These are phyloP conservation scores for Mortierella sp. DNA, from an alignment of 371 early-diverging fungal genomes.

Conservation along the genomic window DNA sequence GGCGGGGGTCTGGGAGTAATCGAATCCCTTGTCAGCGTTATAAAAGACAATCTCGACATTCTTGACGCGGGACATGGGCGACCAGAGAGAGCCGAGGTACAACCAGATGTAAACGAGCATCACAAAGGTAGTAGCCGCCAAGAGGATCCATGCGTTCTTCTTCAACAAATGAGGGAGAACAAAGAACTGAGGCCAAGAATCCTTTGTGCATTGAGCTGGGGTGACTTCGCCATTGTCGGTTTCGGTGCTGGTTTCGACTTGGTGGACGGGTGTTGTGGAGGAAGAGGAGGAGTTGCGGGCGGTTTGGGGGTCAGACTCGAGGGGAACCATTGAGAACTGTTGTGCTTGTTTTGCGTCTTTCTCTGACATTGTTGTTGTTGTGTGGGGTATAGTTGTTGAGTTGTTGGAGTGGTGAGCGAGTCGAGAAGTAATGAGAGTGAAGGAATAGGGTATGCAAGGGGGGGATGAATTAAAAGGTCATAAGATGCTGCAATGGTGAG, in stretches of 20 bases:
- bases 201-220: conserved; percentile 12
- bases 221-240: conserved; percentile 3
- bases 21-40: conserved; percentile 61
- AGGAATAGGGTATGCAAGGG: background rate
- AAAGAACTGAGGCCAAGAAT: conserved; percentile 44
- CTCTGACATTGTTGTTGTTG: conserved; percentile 28
- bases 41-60: conserved; percentile 57
- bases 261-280: conserved; percentile 45
- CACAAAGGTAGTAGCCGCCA: conserved; percentile 40
- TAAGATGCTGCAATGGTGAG: background rate
- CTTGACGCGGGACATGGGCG: conserved; percentile 56
- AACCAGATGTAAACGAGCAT: conserved; percentile 59
- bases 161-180: conserved; percentile 52
- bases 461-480: background rate
- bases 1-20: conserved; percentile 46
- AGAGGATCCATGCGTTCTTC: conserved; percentile 38
- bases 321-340: conserved; percentile 21
- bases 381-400: background rate
- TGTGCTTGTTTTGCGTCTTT: conserved; percentile 21
- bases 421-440: background rate
- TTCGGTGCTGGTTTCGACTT: conserved; percentile 6
- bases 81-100: conserved; percentile 61
- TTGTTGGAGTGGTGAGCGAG: background rate
- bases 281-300: conserved; percentile 24
- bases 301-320: conserved; percentile 15